These are phyloP conservation scores for Entophlyctis luteolus DNA, from an alignment of 192 early-diverging fungal genomes.

Conservation along the genomic window DNA sequence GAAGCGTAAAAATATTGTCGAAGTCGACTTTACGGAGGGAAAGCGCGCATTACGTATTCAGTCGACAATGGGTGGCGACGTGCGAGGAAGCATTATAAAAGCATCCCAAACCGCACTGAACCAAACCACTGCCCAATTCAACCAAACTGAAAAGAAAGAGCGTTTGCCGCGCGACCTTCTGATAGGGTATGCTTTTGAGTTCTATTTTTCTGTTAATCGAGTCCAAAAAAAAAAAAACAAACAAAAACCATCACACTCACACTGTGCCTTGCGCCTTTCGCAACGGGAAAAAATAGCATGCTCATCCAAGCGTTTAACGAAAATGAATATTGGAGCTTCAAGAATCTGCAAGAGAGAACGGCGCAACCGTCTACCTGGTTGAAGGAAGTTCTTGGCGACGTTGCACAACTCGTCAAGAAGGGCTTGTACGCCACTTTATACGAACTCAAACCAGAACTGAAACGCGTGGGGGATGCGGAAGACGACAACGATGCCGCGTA, in stretches of 20 bases:
- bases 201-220: not conserved
- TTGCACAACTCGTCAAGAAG: not conserved
- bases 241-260: not conserved
- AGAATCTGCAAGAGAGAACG: slow-evolving; percentile 65
- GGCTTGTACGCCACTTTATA: not conserved
- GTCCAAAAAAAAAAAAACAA: not conserved
- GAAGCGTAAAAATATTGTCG: not conserved
- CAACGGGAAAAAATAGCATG: slow-evolving; percentile 23
- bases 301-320: slow-evolving; percentile 77
- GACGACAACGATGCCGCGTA: too few relatives aligned
- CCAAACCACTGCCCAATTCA: not conserved
- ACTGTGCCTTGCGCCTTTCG: not conserved
- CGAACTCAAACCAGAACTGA: slow-evolving; percentile 7
- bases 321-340: slow-evolving; percentile 80
- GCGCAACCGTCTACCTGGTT: not conserved
- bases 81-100: not conserved
- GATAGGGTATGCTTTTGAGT: slow-evolving; percentile 50
- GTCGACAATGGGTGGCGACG: not conserved
- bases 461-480: not conserved
- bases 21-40: not conserved
- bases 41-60: not conserved
- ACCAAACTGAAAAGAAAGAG: slow-evolving; percentile 62
- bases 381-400: not conserved
- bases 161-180: slow-evolving; percentile 81
- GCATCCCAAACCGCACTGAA: not conserved